Percentiles rank a stretch among this genome's conserved stretches.
Evolutionary conservation across 164 flowering plant genomes (phyloP).

Genomic region (Annona cherimola): DNA sequence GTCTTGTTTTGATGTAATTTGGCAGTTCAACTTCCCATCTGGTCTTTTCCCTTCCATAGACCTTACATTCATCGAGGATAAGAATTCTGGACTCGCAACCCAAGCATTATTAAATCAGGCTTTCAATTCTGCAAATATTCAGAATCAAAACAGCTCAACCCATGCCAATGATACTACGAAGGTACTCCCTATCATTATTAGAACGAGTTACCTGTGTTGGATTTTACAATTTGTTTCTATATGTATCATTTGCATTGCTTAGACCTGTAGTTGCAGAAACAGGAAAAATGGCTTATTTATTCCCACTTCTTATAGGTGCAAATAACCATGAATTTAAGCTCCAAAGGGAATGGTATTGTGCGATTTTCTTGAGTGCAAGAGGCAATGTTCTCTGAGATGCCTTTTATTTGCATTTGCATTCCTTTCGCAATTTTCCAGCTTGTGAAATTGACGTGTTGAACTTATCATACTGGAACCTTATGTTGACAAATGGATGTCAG

Average conservation of each 20-base stretch:
- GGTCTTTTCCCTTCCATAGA: conserved; percentile 34
- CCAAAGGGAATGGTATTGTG: background rate
- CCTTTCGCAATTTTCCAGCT: too few species aligned
- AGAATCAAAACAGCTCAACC: conserved; percentile 20
- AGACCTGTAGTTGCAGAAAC: background rate
- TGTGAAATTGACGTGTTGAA: too few species aligned
- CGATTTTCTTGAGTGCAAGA: background rate
- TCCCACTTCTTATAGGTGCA: background rate
- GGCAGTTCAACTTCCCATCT: conserved; percentile 48
- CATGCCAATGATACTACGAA: conserved; percentile 28
- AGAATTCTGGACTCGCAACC: conserved; percentile 20
- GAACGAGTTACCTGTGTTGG: background rate
- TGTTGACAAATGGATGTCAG: too few species aligned
- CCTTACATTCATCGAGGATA: conserved; percentile 27
- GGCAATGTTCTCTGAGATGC: background rate
- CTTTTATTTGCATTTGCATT: too few species aligned
- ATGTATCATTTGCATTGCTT: background rate
- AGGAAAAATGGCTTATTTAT: background rate
- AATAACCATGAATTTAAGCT: background rate
- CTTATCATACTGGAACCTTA: too few species aligned
- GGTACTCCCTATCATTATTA: conserved; percentile 20
- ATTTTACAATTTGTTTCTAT: background rate
- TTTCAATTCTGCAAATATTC: conserved; percentile 15
- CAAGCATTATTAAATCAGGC: conserved; percentile 23
- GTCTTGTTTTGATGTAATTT: conserved; percentile 8